These are phyloP conservation scores for Cladosporium velox DNA, from an alignment of 2,329 filamentous ascomycete species.

Conservation along the genomic window DNA sequence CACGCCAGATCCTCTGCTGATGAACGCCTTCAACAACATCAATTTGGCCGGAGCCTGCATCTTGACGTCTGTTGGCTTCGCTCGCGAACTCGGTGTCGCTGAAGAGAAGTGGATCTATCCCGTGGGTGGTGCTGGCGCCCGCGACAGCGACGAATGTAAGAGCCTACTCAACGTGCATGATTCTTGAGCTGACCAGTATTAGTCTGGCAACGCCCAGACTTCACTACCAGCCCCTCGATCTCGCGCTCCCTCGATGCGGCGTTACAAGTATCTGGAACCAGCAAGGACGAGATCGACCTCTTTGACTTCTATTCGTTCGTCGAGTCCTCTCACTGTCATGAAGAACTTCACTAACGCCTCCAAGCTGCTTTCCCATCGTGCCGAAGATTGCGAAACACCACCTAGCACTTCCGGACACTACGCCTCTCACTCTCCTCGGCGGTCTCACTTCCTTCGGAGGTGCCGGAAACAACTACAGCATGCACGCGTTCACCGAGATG, in stretches of 20 bases:
- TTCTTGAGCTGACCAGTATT: not conserved
- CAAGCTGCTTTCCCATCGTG: constrained; percentile 69
- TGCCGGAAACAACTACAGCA: constrained; percentile 70
- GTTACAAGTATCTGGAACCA: constrained; percentile 51
- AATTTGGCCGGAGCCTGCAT: constrained; percentile 64
- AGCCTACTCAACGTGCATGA: not conserved
- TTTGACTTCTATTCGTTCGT: constrained; percentile 64
- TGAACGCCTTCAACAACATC: constrained; percentile 72
- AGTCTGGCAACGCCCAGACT: constrained; percentile 66
- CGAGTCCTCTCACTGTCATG: not conserved
- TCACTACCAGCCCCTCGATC: constrained; percentile 60
- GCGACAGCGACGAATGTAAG: constrained; percentile 58
- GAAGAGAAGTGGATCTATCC: constrained; percentile 64
- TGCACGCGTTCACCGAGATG: constrained; percentile 64
- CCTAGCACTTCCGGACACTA: constrained; percentile 54
- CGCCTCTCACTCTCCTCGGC: constrained; percentile 63
- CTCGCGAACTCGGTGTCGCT: constrained; percentile 57
- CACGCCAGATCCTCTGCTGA: constrained; percentile 62
- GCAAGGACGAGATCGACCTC: constrained; percentile 57
- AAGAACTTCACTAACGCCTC: not conserved
- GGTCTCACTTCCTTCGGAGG: constrained; percentile 70
- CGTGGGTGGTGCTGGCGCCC: constrained; percentile 63
- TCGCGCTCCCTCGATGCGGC: constrained; percentile 59
- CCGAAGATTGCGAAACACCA: constrained; percentile 66
- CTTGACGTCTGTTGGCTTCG: constrained; percentile 59